Evolutionary conservation across 768 basidiomycete genomes (phyloP).

Genomic region (Agrocybe pediades): DNA sequence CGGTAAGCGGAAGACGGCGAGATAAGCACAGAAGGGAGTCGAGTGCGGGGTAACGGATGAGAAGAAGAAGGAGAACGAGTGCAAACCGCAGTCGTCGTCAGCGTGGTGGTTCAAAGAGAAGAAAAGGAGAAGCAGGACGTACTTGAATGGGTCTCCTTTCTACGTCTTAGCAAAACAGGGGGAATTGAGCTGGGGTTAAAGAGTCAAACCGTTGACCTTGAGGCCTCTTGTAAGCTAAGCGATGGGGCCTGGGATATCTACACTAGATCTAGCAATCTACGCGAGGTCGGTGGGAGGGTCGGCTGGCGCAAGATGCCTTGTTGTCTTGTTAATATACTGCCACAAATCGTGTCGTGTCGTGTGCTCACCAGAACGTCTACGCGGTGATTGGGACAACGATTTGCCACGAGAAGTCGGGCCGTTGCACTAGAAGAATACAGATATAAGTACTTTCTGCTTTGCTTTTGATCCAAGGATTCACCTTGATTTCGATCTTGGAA

Average conservation of each 20-base stretch:
- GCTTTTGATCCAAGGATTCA: background rate
- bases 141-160: background rate
- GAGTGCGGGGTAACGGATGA: background rate
- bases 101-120: background rate
- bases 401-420: background rate
- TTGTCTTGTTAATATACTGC: background rate
- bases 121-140: background rate
- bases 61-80: background rate
- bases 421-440: background rate
- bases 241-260: background rate
- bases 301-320: background rate
- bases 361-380: background rate
- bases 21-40: background rate
- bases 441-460: background rate
- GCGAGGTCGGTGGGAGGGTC: background rate
- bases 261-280: background rate
- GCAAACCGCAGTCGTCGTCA: background rate
- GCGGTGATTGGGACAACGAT: background rate
- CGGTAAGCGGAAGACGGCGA: background rate
- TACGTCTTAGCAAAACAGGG: background rate
- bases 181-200: background rate
- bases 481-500: background rate
- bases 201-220: background rate
- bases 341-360: background rate
- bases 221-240: background rate